Conservation (phyloP, 192 early-diverging fungal genomes). For the Backusella parvicylindrica region DNA sequence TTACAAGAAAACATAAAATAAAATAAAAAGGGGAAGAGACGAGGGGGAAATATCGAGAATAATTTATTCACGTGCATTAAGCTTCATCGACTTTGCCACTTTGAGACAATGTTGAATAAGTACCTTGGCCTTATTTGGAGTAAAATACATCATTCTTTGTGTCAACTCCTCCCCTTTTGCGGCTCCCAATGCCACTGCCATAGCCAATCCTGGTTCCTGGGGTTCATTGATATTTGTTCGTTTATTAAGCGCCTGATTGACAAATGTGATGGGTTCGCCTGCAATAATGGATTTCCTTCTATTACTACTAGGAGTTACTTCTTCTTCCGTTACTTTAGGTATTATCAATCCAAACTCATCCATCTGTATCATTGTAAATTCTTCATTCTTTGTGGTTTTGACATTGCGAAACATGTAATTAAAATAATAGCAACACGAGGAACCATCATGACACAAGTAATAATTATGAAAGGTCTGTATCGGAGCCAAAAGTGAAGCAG, state of each 20-base stretch:
- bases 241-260: neutral
- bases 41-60: neutral
- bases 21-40: neutral
- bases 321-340: neutral
- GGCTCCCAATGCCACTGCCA: conserved; percentile 6
- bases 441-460: neutral
- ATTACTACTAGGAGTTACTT: neutral
- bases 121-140: conserved; percentile 4
- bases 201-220: neutral
- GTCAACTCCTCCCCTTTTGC: neutral
- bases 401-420: conserved; percentile 20
- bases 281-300: neutral
- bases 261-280: neutral
- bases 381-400: neutral
- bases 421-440: conserved; percentile 15
- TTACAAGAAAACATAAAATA: neutral
- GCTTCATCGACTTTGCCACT: neutral
- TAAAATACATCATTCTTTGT: conserved; percentile 4
- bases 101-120: conserved; percentile 14
- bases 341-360: conserved; percentile 3
- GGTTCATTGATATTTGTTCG: conserved; percentile 4
- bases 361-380: neutral
- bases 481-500: conserved; percentile 16
- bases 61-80: neutral
- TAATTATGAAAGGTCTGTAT: conserved; percentile 19